Conservation (phyloP, 495 filamentous ascomycete species). For the Aspergillus affinis region DNA sequence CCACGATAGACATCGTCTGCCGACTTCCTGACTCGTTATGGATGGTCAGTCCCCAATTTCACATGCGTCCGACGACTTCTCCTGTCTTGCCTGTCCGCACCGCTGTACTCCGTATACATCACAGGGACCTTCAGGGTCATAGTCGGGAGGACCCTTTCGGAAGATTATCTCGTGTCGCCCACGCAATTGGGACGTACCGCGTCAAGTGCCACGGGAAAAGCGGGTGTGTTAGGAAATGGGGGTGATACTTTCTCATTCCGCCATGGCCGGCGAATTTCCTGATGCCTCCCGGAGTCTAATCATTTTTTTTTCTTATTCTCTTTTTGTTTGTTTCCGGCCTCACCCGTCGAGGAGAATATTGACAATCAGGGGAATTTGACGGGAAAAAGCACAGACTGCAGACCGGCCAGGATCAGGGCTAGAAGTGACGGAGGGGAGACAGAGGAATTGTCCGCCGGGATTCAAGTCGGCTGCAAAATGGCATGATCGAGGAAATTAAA, state of each 20-base stretch:
- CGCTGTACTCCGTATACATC: background rate
- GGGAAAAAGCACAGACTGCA: background rate
- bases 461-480: background rate
- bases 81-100: background rate
- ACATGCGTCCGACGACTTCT: background rate
- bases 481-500: background rate
- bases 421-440: background rate
- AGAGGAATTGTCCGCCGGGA: background rate
- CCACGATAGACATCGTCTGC: background rate
- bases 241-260: background rate
- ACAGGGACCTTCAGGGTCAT: background rate
- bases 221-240: conserved; percentile 4
- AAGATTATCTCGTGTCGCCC: conserved; percentile 14
- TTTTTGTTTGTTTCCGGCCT: background rate
- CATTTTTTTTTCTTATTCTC: too few species aligned
- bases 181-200: conserved; percentile 1
- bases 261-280: background rate
- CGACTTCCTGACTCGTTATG: background rate
- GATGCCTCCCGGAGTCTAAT: too few species aligned
- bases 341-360: background rate
- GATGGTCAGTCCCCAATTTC: background rate
- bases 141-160: conserved; percentile 4
- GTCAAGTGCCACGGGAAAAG: conserved; percentile 1
- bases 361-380: background rate
- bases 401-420: background rate